Percentiles rank a stretch among this genome's conserved stretches.
Conservation (phyloP, 2,329 filamentous ascomycete genomes). For the Venturia aucupariae region DNA sequence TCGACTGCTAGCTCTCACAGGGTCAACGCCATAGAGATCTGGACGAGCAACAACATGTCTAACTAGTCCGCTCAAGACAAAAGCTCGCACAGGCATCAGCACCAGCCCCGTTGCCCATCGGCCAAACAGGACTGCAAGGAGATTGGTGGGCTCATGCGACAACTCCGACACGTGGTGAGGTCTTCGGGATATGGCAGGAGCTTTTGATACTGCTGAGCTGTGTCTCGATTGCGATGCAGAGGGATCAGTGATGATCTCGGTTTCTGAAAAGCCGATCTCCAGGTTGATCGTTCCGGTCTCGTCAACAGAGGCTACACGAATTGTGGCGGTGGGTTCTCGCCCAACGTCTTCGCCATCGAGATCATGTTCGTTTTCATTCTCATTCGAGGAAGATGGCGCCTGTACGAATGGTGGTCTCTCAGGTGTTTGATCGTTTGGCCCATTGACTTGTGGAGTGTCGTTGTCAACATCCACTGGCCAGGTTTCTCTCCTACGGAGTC, state of each 20-base stretch:
- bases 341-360: neutral
- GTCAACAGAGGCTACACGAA: constrained; percentile 11
- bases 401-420: neutral
- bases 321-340: constrained; percentile 4
- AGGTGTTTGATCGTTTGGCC: neutral
- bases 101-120: constrained; percentile 5
- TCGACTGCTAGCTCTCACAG: neutral
- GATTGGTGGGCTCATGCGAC: constrained; percentile 10
- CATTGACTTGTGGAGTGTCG: neutral
- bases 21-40: constrained; percentile 7
- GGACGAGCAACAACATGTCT: constrained; percentile 7
- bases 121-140: neutral
- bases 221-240: neutral
- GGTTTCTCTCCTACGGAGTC: constrained; percentile 10
- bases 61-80: constrained; percentile 2
- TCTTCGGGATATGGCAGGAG: constrained; percentile 1
- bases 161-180: constrained; percentile 8
- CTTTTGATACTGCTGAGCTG: neutral
- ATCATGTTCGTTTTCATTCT: neutral
- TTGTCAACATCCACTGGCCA: constrained; percentile 6
- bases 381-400: neutral
- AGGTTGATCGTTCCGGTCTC: constrained; percentile 11
- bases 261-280: constrained; percentile 10
- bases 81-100: constrained; percentile 7
- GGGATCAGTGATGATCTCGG: neutral